phyloP scores from a whole-genome alignment of 495 filamentous ascomycete species.

The Xylaria acuta region DNA sequence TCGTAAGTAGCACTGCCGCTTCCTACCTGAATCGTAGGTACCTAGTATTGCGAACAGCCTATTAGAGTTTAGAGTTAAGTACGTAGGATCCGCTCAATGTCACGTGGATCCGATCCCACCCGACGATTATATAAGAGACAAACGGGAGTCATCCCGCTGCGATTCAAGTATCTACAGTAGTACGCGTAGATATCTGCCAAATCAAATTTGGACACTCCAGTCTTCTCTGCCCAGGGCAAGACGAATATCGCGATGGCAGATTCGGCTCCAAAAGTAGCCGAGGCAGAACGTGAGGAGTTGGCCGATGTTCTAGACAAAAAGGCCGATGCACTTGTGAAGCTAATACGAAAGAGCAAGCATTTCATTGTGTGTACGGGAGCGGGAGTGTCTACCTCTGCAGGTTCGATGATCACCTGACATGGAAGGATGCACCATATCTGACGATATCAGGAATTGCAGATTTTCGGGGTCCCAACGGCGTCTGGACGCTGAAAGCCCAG shows the following conservation, averaged over 20 bases:
- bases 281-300: slow-evolving; percentile 46
- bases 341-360: slow-evolving; percentile 52
- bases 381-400: slow-evolving; percentile 54
- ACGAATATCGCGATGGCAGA: slow-evolving; percentile 38
- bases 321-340: slow-evolving; percentile 42
- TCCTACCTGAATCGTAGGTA: background rate
- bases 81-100: background rate
- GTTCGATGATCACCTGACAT: slow-evolving; percentile 28
- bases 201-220: background rate
- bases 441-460: slow-evolving; percentile 48
- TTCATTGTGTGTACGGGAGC: slow-evolving; percentile 56
- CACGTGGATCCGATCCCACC: slow-evolving; percentile 12
- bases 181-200: slow-evolving; percentile 4
- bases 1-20: background rate
- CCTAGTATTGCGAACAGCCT: background rate
- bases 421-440: background rate
- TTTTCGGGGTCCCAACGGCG: slow-evolving; percentile 53
- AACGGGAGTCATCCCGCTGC: background rate
- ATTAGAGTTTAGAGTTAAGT: slow-evolving; percentile 3
- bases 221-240: background rate
- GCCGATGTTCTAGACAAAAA: slow-evolving; percentile 42
- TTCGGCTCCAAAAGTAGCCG: slow-evolving; percentile 45
- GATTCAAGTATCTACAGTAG: background rate
- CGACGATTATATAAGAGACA: background rate
- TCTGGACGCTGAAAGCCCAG: slow-evolving; percentile 52